phyloP scores from a whole-genome alignment of 2,329 filamentous ascomycete species.

The Diaporthe destruens region DNA sequence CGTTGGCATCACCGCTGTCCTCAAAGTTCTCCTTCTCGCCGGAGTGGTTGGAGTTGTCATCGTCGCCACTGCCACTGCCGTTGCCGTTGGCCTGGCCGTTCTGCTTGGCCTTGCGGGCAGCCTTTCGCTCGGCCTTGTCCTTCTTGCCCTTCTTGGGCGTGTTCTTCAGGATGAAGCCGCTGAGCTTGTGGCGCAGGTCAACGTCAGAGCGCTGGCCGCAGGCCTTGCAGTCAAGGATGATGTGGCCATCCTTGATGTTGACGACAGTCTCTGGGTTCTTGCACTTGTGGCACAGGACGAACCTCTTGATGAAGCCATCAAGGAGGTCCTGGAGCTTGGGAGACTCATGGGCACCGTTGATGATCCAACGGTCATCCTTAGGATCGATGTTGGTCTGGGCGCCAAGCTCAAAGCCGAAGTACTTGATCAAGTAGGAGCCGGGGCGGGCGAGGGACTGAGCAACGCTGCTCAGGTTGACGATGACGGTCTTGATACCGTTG shows the following conservation, averaged over 20 bases:
- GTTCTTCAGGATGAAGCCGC: conserved; percentile 92
- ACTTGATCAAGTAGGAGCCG: conserved; percentile 97
- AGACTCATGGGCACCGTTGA: conserved; percentile 97
- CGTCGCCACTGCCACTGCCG: conserved; percentile 69
- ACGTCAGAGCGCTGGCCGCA: conserved; percentile 94
- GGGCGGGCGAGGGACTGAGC: conserved; percentile 92
- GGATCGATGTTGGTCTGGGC: conserved; percentile 99
- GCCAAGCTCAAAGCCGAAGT: conserved; percentile 98
- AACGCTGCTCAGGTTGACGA: conserved; percentile 96
- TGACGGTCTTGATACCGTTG: conserved; percentile 98
- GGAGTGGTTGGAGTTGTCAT: conserved; percentile 65
- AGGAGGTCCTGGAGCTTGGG: conserved; percentile 97
- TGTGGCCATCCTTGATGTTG: conserved; percentile 91
- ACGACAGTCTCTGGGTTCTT: conserved; percentile 99
- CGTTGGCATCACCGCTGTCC: conserved; percentile 62
- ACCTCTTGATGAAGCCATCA: conserved; percentile 98
- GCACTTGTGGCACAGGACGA: conserved; percentile 99
- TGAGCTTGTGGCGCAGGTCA: conserved; percentile 94
- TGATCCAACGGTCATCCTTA: conserved; percentile 99
- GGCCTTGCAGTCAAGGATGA: conserved; percentile 97
- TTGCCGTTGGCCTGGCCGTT: conserved; percentile 72
- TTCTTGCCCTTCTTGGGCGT: conserved; percentile 95
- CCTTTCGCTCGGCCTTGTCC: conserved; percentile 93
- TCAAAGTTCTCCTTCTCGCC: conserved; percentile 62
- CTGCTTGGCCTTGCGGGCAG: conserved; percentile 90